Conservation (phyloP, 2,329 filamentous ascomycete genomes). For the Colletotrichum sidae region DNA sequence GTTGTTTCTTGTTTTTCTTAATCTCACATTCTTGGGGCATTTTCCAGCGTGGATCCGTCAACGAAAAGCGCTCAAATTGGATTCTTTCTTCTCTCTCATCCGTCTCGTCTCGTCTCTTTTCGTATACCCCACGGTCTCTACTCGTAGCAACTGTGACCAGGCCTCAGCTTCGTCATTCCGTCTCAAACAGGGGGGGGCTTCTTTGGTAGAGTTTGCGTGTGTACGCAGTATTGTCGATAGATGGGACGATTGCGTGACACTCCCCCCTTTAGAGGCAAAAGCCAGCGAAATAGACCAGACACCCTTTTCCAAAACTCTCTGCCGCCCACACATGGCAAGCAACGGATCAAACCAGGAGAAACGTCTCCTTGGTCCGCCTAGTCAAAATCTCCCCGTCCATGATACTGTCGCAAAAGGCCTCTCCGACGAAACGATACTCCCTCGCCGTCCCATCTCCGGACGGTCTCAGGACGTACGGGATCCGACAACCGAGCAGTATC, state of each 20-base stretch:
- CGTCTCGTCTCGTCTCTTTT: conserved; percentile 1
- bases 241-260: too few relatives aligned
- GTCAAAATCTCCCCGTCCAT: conserved; percentile 36
- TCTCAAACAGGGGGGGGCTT: conserved; percentile 7
- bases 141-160: background rate
- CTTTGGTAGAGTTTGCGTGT: background rate
- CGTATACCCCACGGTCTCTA: conserved; percentile 27
- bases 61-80: conserved; percentile 21
- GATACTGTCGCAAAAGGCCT: conserved; percentile 31
- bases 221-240: too few relatives aligned
- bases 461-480: conserved; percentile 37
- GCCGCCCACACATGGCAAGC: background rate
- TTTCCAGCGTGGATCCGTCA: conserved; percentile 30
- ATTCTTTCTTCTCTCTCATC: conserved; percentile 2
- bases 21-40: conserved; percentile 18
- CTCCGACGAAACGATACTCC: conserved; percentile 26
- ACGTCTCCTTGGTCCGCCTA: conserved; percentile 10
- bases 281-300: background rate
- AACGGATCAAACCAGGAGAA: conserved; percentile 8
- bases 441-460: conserved; percentile 26
- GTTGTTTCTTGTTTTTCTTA: conserved; percentile 6
- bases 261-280: background rate
- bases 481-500: conserved; percentile 29
- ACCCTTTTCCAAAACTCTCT: background rate
- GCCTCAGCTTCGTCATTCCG: conserved; percentile 1